These are phyloP conservation scores for Ramaria sp. DNA, from an alignment of 768 basidiomycete genomes.

Conservation along the genomic window DNA sequence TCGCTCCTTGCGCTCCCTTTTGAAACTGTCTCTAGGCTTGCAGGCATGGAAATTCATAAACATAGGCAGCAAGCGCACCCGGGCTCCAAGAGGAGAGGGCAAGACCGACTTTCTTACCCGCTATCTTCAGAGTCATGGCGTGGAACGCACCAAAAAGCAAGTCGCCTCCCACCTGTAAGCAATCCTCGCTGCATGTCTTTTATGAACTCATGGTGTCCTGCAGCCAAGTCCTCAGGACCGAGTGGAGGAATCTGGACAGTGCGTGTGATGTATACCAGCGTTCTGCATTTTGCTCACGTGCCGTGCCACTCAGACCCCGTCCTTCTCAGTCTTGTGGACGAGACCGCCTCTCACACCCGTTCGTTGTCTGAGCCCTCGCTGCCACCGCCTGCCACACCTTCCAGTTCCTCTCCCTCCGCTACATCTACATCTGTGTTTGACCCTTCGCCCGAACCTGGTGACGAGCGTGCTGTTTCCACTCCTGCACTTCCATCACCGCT, in stretches of 20 bases:
- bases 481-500: background rate
- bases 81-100: constrained; percentile 36
- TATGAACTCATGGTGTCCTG: background rate
- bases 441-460: background rate
- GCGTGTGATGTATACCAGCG: background rate
- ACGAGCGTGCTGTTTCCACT: background rate
- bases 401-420: constrained; percentile 18
- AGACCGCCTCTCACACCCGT: constrained; percentile 2
- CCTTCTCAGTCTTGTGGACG: constrained; percentile 8
- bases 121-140: constrained; percentile 57
- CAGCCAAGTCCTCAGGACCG: constrained; percentile 7
- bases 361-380: constrained; percentile 7
- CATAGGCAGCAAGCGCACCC: constrained; percentile 8
- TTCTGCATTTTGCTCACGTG: background rate
- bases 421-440: constrained; percentile 14
- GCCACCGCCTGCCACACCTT: constrained; percentile 6
- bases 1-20: background rate
- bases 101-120: constrained; percentile 80
- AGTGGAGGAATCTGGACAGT: constrained; percentile 8
- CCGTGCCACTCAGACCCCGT: constrained; percentile 1
- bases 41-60: constrained; percentile 6
- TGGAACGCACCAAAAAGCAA: constrained; percentile 75
- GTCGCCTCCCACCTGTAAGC: constrained; percentile 87
- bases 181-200: constrained; percentile 17
- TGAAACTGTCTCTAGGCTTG: constrained; percentile 7